Percentiles rank a stretch among this genome's conserved stretches.
Conservation (phyloP, 495 filamentous ascomycete genomes). For the Pyronema domesticum region DNA sequence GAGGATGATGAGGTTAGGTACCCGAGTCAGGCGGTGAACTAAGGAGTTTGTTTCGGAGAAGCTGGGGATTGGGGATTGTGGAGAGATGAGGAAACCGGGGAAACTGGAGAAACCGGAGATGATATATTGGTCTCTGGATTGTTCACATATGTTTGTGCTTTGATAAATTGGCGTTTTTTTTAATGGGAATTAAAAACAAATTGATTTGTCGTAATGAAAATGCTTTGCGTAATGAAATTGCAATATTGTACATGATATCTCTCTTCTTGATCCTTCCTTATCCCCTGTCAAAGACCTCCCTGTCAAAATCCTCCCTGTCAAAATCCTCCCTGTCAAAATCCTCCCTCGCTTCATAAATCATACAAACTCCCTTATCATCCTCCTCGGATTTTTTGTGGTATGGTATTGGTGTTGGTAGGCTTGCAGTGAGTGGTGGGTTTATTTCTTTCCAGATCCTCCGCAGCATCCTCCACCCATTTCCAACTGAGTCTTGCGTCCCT, state of each 20-base stretch:
- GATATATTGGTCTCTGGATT: too few relatives aligned
- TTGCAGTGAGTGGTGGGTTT: not conserved
- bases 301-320: not conserved
- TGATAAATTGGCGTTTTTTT: not conserved
- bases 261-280: too few relatives aligned
- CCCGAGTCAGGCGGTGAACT: conserved; percentile 15
- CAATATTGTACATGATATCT: not conserved
- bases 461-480: conserved; percentile 4
- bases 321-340: too few relatives aligned
- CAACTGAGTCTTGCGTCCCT: conserved; percentile 23
- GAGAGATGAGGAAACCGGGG: too few relatives aligned
- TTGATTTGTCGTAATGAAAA: too few relatives aligned
- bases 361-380: too few relatives aligned
- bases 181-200: not conserved
- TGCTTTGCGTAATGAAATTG: not conserved
- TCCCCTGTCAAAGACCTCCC: not conserved
- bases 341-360: too few relatives aligned
- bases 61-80: too few relatives aligned
- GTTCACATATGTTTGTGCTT: too few relatives aligned
- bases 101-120: too few relatives aligned
- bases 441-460: not conserved
- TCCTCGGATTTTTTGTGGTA: too few relatives aligned
- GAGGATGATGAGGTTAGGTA: conserved; percentile 39
- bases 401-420: too few relatives aligned
- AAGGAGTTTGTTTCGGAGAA: not conserved